Evolutionary conservation across 2,329 filamentous ascomycete species (phyloP).

Genomic region (Fusarium liriodendri): DNA sequence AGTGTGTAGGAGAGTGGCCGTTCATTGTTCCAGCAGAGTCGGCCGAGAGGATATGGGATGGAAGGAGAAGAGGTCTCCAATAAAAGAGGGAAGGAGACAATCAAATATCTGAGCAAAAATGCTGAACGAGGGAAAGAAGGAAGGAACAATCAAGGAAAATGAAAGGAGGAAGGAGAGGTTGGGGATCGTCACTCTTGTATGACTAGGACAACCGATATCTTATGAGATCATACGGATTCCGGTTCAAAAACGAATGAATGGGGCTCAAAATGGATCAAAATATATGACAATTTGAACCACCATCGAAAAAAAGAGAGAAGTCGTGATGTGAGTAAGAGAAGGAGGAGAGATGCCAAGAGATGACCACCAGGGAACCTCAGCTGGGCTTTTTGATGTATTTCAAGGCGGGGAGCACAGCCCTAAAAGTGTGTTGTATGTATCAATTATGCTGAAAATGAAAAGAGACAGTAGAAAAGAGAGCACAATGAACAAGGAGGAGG

Average conservation of each 20-base stretch:
- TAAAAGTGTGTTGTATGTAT: not conserved
- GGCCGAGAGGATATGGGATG: not conserved
- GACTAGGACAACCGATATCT: conserved; percentile 8
- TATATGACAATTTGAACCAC: not conserved
- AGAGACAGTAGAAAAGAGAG: not conserved
- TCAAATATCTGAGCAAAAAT: not conserved
- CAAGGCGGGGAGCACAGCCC: conserved; percentile 9
- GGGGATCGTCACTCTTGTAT: not conserved
- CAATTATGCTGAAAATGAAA: not conserved
- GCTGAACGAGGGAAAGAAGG: conserved; percentile 8
- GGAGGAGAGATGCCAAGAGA: conserved; percentile 34
- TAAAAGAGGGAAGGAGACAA: not conserved
- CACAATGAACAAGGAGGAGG: not conserved
- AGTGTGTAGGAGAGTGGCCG: conserved; percentile 49
- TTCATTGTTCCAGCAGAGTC: conserved; percentile 50
- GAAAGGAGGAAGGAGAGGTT: conserved; percentile 22
- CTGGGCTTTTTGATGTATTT: conserved; percentile 21
- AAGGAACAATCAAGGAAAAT: conserved; percentile 16
- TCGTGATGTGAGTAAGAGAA: conserved; percentile 6
- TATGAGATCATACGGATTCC: not conserved
- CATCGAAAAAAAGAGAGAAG: not conserved
- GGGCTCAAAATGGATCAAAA: conserved; percentile 2
- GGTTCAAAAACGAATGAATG: conserved; percentile 11
- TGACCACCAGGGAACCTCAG: conserved; percentile 30
- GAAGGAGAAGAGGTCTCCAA: conserved; percentile 6